Percentiles rank a stretch among this genome's conserved stretches.
Conservation (phyloP, 2,329 filamentous ascomycete genomes). For the Fusarium heterosporum region DNA sequence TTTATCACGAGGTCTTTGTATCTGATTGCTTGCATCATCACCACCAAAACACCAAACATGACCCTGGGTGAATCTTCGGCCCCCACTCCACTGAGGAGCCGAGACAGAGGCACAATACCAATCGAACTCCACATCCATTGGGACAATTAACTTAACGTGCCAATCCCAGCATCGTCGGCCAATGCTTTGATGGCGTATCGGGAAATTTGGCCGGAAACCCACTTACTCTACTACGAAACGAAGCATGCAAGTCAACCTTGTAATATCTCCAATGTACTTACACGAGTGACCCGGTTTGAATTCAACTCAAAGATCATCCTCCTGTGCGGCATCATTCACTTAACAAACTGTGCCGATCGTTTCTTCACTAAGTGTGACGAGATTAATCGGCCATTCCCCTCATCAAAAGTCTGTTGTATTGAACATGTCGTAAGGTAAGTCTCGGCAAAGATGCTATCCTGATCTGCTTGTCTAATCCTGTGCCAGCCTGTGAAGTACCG, state of each 20-base stretch:
- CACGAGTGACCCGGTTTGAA: slow-evolving; percentile 27
- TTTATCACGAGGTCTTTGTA: slow-evolving; percentile 31
- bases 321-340: neutral
- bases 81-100: slow-evolving; percentile 3
- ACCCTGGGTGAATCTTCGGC: neutral
- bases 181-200: slow-evolving; percentile 10
- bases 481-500: slow-evolving; percentile 9
- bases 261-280: slow-evolving; percentile 13
- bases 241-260: slow-evolving; percentile 1
- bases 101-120: slow-evolving; percentile 4
- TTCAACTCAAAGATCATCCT: slow-evolving; percentile 3
- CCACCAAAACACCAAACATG: slow-evolving; percentile 3
- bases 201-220: slow-evolving; percentile 2
- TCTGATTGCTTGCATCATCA: slow-evolving; percentile 25
- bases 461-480: neutral
- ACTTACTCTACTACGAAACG: neutral
- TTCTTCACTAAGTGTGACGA: neutral
- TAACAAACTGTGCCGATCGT: slow-evolving; percentile 7
- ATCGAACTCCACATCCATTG: slow-evolving; percentile 5
- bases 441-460: slow-evolving; percentile 10
- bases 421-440: slow-evolving; percentile 3
- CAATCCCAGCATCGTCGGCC: slow-evolving; percentile 14
- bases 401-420: slow-evolving; percentile 11
- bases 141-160: neutral
- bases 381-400: neutral